A percentile compares a stretch with the other conserved stretches of the same genome.
Conservation (phyloP, 768 basidiomycete species). For the Serpula lacrymans region DNA sequence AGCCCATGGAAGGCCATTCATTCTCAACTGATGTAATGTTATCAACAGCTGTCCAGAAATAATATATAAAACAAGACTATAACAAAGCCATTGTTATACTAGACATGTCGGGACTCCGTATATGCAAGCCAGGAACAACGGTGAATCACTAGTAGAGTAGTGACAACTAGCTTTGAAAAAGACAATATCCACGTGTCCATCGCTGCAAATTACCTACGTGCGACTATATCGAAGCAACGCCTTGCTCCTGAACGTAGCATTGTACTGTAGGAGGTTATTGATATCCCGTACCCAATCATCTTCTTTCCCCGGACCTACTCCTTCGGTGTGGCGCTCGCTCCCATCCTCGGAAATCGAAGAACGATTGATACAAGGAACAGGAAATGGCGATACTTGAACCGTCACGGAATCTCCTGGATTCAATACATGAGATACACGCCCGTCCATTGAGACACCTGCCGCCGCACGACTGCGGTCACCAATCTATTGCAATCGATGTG, state of each 20-base stretch:
- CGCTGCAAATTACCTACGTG: too few relatives aligned
- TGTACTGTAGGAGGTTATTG: conserved; percentile 92
- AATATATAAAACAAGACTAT: too few relatives aligned
- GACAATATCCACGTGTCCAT: too few relatives aligned
- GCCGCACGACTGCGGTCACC: conserved; percentile 81
- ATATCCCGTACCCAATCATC: conserved; percentile 98
- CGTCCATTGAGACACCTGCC: conserved; percentile 92
- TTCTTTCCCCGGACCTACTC: conserved; percentile 75
- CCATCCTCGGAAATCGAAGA: conserved; percentile 65
- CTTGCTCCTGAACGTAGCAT: conserved; percentile 90
- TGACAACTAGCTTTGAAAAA: neutral
- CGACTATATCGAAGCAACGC: conserved; percentile 74
- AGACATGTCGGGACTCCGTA: too few relatives aligned
- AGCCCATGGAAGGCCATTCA: too few relatives aligned
- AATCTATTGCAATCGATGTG: conserved; percentile 66
- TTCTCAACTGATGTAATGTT: neutral
- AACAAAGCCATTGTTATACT: too few relatives aligned
- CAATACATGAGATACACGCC: conserved; percentile 78
- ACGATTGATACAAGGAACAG: conserved; percentile 90
- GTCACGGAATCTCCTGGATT: conserved; percentile 83
- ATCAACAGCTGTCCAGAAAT: neutral
- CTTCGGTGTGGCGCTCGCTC: conserved; percentile 48
- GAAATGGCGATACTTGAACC: conserved; percentile 81
- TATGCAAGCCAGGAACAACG: too few relatives aligned
- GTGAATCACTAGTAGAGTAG: too few relatives aligned